Evolutionary conservation across 805 yeast genomes (phyloP), one percentile per base, ranked within the genome.

Genomic region (Barnettozyma salicaria): DNA sequence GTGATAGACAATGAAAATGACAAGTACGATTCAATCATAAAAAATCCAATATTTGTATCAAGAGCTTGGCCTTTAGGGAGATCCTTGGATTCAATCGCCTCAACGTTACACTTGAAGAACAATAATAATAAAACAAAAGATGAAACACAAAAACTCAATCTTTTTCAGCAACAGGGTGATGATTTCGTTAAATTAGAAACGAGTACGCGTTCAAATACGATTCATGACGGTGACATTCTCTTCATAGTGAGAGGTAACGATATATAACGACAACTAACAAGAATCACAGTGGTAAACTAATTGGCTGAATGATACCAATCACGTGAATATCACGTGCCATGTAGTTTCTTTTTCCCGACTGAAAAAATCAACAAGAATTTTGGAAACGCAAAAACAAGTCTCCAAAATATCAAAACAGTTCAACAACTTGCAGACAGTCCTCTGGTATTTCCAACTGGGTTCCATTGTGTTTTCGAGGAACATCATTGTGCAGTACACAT

Each of bases 1-100:
- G 52, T 53, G 1, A 29, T 54, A 6, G 59, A 53, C 30, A 48
- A 47, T 9, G 48, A 48, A 31, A 42, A 45, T 25, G 41, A 34
- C 8, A 43, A 43, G 17, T 42, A 44, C n/a, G 55, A 51, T 18
- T 44, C 42, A 30, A 39, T 36, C 4, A 39, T 40, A 7, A 44
- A 41, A 27, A 36, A 44, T 11, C 51, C 55, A 1, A 20, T 53
- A 5, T 54, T 28, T 27, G 34, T 54, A 3, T 48, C 52, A 1
- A 37, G 58, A 8, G 38, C 30, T 1, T 53, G 58, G 58, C 56
- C 59, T 9, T 4, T 54, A 7, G 59, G 59, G 1, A 37, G 59
- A 28, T 56, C 45, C 0, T 36, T 54, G 27, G 59, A 54, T 23
- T 43, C 47, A 5, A 42, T 53, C 4, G 50, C 58, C 1, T 11